Conservation (phyloP, 192 early-diverging fungal species). For the Linnemannia zychae region DNA sequence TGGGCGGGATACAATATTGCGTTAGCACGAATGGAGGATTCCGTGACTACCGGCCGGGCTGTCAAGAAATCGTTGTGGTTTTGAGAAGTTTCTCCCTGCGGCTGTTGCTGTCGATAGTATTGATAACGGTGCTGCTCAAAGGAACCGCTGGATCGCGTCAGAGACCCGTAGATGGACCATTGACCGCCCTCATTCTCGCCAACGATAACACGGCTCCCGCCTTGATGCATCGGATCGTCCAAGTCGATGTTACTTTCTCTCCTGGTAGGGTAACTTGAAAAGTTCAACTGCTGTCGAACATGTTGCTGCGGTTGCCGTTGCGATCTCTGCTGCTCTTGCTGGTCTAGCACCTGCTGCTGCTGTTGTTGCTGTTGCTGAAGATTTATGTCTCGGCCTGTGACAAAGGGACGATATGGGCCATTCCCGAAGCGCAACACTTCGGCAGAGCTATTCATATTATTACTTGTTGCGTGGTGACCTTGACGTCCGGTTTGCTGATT, state of each 20-base stretch:
- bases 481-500: background rate
- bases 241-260: background rate
- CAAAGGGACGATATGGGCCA: constrained; percentile 33
- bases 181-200: constrained; percentile 7
- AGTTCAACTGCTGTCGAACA: background rate
- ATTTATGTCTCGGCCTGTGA: constrained; percentile 33
- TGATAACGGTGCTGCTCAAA: constrained; percentile 25
- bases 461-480: background rate
- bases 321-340: background rate
- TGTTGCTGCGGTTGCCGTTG: background rate
- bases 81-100: background rate
- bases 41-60: background rate
- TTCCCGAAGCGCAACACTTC: background rate
- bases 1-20: background rate
- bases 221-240: constrained; percentile 1
- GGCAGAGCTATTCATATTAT: background rate
- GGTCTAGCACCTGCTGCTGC: background rate
- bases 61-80: background rate
- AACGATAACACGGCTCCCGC: background rate
- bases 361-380: constrained; percentile 9
- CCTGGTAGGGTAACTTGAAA: background rate
- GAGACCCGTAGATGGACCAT: constrained; percentile 38
- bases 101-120: constrained; percentile 19
- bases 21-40: background rate
- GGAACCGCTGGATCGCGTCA: background rate